Base-by-base conservation (phyloP, 169 alveolate genomes). In the Miamiensis avidus region DNA sequence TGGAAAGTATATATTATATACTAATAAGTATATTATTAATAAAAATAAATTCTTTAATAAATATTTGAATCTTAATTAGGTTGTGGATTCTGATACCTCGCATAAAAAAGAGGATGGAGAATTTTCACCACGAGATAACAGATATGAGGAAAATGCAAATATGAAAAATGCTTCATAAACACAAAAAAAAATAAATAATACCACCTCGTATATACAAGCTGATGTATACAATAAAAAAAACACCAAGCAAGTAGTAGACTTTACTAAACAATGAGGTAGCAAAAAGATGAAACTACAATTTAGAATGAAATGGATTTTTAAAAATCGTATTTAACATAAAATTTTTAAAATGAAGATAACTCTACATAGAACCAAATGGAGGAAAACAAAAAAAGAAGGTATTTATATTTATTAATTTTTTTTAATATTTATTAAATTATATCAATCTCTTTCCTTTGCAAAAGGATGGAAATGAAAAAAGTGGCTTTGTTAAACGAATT, bases 381-480 rank as follows among this genome's bases (percentile, higher is more conserved):
- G 72, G 64, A 33, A 77, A 77, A 33, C 33, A 77, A 77, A 77
- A 77, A 32, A 77, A 77, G n/a, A 77, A 77, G 64, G 82, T 33
- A 33, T 49, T 11, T 49, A 49, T 49, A 49, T 49, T 11, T 49
- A 49, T 11, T 49, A 49, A 49, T 49, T 11, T 49, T 4, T 49
- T 49, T 49, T 11, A 11, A 49, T 49, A 11, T 11, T 49, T 49
- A 49, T 11, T 49, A 49, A 49, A 49, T 49, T 49, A 49, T 49
- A 11, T 49, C 20, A 11, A 49, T 11, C 20, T 49, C 4, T 49
- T 4, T 49, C 4, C 4, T 11, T 49, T 49, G 20, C 20, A 49
- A 20, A 49, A 11, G 20, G 20, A 20, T 11, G 69, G 4, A 64
- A 64, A 79, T 49, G 76, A 79, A 79, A 64, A 79, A 29, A 74